A percentile compares a stretch with the other conserved stretches of the same genome.
Evolutionary conservation across 768 basidiomycete species (phyloP).

Genomic region (Calocybe cyanea): DNA sequence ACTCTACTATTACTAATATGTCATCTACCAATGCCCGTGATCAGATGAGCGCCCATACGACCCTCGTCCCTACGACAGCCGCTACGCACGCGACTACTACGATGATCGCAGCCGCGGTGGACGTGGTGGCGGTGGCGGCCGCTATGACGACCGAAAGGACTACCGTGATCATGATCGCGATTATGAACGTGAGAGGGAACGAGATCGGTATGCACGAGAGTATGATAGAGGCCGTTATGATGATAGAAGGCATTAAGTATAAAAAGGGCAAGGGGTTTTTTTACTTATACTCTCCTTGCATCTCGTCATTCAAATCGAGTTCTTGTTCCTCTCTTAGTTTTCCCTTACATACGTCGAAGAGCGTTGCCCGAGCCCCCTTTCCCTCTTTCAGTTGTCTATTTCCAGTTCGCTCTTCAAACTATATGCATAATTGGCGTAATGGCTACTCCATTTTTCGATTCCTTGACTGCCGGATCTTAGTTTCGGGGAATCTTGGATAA

Average conservation of each 20-base stretch:
- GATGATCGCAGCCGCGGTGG: conserved; percentile 47
- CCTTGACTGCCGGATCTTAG: no score
- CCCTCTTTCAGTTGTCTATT: no score
- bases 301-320: no score
- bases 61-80: conserved; percentile 87
- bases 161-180: conserved; percentile 39
- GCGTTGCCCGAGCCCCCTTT: no score
- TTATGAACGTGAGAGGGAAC: conserved; percentile 40
- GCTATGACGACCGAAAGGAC: conserved; percentile 27
- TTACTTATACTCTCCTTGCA: no score
- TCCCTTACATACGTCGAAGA: no score
- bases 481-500: no score
- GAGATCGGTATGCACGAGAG: conserved; percentile 17
- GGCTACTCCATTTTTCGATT: no score
- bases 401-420: no score
- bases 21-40: conserved; percentile 8
- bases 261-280: no score
- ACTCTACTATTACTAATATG: conserved; percentile 8
- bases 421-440: no score
- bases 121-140: conserved; percentile 40
- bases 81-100: conserved; percentile 69
- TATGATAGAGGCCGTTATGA: conserved; percentile 19
- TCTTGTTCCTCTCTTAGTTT: no score
- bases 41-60: conserved; percentile 85
- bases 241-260: conserved; percentile 25